Evolutionary conservation across 164 flowering plant species (phyloP).

Genomic region (Liquidambar formosana): DNA sequence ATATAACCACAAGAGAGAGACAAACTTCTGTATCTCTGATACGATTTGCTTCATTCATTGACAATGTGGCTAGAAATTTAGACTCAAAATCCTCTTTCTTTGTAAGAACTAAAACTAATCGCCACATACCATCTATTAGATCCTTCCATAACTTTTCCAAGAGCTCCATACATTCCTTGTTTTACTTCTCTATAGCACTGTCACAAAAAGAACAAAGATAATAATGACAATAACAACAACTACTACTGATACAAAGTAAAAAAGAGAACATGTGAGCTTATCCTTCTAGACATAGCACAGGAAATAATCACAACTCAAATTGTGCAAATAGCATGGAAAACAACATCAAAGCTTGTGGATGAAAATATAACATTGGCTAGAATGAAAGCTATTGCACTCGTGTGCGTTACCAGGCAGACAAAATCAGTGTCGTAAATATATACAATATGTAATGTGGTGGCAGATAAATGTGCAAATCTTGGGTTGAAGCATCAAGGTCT

Average conservation of each 20-base stretch:
- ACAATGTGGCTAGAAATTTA: not conserved
- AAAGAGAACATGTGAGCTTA: not conserved
- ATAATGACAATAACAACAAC: not conserved
- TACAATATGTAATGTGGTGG: not conserved
- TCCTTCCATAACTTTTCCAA: constrained; percentile 70
- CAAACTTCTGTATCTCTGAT: too few relatives aligned
- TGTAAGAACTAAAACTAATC: not conserved
- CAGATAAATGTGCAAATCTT: too few relatives aligned
- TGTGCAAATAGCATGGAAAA: not conserved
- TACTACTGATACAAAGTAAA: not conserved
- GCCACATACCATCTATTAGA: constrained; percentile 60
- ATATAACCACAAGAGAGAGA: too few relatives aligned
- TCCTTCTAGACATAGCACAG: not conserved
- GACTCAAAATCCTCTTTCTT: not conserved
- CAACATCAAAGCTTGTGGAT: not conserved
- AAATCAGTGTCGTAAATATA: not conserved
- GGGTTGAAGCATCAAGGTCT: too few relatives aligned
- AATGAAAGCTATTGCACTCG: not conserved
- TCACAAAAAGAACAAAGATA: not conserved
- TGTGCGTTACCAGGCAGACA: too few relatives aligned
- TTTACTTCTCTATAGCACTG: constrained; percentile 73
- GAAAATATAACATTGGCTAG: not conserved
- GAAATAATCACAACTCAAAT: not conserved
- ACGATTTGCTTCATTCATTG: not conserved
- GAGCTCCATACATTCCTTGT: constrained; percentile 69